phyloP scores from a whole-genome alignment of 352 stramenopile genomes.

The Phytophthora foliorum region DNA sequence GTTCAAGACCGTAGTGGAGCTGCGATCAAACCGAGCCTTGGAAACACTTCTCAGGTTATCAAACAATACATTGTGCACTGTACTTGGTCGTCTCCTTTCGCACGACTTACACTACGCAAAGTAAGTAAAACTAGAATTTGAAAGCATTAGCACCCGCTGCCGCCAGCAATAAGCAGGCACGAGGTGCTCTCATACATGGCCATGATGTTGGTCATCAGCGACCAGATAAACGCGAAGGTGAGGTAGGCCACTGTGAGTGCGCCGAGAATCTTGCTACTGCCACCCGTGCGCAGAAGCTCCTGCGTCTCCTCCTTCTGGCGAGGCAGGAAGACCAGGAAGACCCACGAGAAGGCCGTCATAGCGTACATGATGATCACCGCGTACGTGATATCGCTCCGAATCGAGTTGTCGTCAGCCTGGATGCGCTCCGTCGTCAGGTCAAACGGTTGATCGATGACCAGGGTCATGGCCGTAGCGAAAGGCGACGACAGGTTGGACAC shows the following conservation, averaged over 20 bases:
- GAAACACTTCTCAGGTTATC: neutral
- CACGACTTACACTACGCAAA: neutral
- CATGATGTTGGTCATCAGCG: constrained; percentile 29
- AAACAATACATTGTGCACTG: constrained; percentile 1
- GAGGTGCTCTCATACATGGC: constrained; percentile 24
- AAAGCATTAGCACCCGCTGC: neutral
- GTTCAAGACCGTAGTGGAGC: no score
- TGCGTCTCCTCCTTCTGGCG: constrained; percentile 22
- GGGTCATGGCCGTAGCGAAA: constrained; percentile 17
- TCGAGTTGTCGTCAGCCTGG: constrained; percentile 11
- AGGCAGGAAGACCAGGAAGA: constrained; percentile 20
- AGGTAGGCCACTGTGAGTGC: constrained; percentile 17
- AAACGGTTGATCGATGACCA: constrained; percentile 15
- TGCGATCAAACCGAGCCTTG: no score
- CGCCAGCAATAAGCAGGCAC: constrained; percentile 20
- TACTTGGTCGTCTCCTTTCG: neutral
- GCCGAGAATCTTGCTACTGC: constrained; percentile 15
- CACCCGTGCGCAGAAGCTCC: constrained; percentile 12
- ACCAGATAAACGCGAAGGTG: constrained; percentile 21
- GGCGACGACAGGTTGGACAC: constrained; percentile 22
- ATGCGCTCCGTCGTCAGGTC: constrained; percentile 14
- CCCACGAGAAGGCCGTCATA: constrained; percentile 20
- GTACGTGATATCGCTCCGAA: constrained; percentile 17
- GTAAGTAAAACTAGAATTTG: constrained; percentile 2
- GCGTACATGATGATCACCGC: constrained; percentile 25